Conservation (phyloP, 331 rosid genomes). For the Prunus yedoensis region DNA sequence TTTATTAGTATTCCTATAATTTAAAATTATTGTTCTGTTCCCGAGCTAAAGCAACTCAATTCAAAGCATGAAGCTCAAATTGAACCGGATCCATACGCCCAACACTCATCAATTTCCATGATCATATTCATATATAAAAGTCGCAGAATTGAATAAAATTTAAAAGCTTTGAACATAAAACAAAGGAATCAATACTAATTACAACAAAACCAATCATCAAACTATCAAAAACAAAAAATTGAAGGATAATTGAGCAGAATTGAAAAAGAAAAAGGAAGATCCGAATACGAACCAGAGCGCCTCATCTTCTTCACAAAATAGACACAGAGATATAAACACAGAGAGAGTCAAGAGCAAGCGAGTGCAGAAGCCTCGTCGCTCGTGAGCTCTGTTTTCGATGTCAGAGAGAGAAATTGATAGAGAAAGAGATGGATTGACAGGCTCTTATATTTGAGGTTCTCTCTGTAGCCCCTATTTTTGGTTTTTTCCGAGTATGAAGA, state of each 20-base stretch:
- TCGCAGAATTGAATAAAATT: not conserved
- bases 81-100: conserved; percentile 3
- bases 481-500: not conserved
- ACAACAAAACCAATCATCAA: not conserved
- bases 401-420: not conserved
- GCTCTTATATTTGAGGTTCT: not conserved
- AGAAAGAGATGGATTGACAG: not conserved
- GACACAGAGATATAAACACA: not conserved
- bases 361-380: conserved; percentile 10
- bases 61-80: not conserved
- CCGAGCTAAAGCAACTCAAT: not conserved
- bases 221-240: not conserved
- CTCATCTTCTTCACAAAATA: conserved; percentile 61
- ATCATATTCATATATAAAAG: not conserved
- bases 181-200: not conserved
- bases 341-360: conserved; percentile 11
- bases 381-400: conserved; percentile 3
- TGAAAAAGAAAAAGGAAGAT: not conserved
- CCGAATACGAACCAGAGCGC: conserved; percentile 47
- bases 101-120: not conserved
- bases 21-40: not conserved
- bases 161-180: not conserved
- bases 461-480: not conserved
- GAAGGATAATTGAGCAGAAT: not conserved
- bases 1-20: not conserved